Base-by-base conservation (phyloP, 768 basidiomycete species). In the Daedaleopsis nitida region DNA sequence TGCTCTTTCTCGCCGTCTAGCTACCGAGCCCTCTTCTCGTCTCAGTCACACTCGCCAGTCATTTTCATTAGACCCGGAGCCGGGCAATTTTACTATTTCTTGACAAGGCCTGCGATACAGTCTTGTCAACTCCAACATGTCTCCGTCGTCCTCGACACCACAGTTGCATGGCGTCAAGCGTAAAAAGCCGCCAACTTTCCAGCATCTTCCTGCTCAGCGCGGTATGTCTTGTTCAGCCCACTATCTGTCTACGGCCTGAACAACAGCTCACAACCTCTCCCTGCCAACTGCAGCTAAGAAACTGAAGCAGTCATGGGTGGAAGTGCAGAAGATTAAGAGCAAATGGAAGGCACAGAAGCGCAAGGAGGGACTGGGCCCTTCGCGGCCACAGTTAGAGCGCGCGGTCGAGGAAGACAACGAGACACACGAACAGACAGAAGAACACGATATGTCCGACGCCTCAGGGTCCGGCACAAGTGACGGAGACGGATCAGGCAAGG, bases 261-360 rank as follows among this genome's bases (percentile, higher is more conserved):
- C 47, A 55, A 19, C 42, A 49, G 27, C 27, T 32, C 27, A 32
- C 27, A 7, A 32, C 51, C 52, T 21, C 56, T 39, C 43, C 39
- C 48, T 47, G 19, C 39, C 44, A 45, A 52, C 24, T 63, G 12
- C 65, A 94, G 94, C 94, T 19, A 90, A 84, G 72, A 87, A 86
- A 66, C 78, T 96, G 59, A 96, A 94, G 75, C 82, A 84, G 70
- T 81, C 84, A 59, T 95, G 94, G 86, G 82, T 96, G 11, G 81
- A 89, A 58, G 86, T 81, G 62, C 82, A 82, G 60, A 93, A 92
- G 75, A 83, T 92, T 58, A 90, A 88, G 69, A 84, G 82, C 66
- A 83, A 88, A 76, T 94, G 92, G 89, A 88, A 83, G 68, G 78
- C 83, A 38, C 79, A 90, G 76, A 91, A 88, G 76, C 81, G 81